Conservation (phyloP, 2,329 filamentous ascomycete species). For the Escovopsis weberi region DNA sequence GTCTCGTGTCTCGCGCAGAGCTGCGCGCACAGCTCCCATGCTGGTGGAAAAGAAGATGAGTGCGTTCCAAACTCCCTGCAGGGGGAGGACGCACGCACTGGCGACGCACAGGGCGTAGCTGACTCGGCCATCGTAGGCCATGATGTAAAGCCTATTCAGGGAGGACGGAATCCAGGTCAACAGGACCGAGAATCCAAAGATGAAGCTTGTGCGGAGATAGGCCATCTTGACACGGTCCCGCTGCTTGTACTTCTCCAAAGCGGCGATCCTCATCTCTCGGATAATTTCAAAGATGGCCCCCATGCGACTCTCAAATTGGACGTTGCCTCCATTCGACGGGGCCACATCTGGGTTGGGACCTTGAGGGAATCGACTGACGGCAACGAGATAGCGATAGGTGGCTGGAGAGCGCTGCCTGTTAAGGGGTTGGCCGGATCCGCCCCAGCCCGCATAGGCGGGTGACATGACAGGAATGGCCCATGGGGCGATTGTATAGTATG, state of each 20-base stretch:
- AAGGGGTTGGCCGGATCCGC: too few relatives aligned
- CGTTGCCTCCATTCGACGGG: too few relatives aligned
- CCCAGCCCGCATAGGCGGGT: too few relatives aligned
- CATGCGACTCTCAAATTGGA: too few relatives aligned
- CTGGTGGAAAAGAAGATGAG: conserved; percentile 60
- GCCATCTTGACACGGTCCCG: conserved; percentile 43
- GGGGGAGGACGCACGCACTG: conserved; percentile 55
- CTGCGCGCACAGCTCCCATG: conserved; percentile 24
- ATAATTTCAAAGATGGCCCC: too few relatives aligned
- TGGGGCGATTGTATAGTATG: too few relatives aligned
- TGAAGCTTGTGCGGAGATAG: conserved; percentile 45
- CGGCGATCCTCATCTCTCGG: background rate
- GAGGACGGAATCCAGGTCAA: conserved; percentile 52
- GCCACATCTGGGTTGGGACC: too few relatives aligned
- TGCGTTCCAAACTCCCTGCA: conserved; percentile 71
- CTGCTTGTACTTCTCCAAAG: conserved; percentile 17
- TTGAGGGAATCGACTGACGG: too few relatives aligned
- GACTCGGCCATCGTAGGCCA: conserved; percentile 33
- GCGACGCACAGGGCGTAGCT: conserved; percentile 53
- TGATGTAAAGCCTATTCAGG: conserved; percentile 57
- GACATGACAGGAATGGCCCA: too few relatives aligned
- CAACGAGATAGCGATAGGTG: too few relatives aligned
- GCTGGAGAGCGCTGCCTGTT: too few relatives aligned
- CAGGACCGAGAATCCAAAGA: conserved; percentile 43
- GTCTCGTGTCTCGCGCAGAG: background rate